A percentile compares a stretch with the other conserved stretches of the same genome.
These are phyloP conservation scores for Fusarium proliferatum DNA, from an alignment of 2,329 filamentous ascomycete species.

Conservation along the genomic window DNA sequence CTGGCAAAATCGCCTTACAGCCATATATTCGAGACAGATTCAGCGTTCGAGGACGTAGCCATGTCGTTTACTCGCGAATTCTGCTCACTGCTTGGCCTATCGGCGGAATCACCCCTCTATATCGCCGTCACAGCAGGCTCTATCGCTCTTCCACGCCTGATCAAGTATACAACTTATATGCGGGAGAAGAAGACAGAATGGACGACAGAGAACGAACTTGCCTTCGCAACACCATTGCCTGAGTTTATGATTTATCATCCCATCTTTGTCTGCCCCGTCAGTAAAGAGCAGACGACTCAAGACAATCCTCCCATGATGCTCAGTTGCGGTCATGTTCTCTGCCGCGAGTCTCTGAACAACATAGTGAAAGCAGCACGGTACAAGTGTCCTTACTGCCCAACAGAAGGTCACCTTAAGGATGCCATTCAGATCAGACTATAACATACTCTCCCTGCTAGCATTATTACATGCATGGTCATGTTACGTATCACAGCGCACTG, in stretches of 20 bases:
- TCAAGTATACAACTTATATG: conserved; percentile 90
- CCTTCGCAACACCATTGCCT: conserved; percentile 76
- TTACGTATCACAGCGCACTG: neutral
- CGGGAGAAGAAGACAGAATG: conserved; percentile 92
- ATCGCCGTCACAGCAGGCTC: conserved; percentile 92
- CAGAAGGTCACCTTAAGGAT: conserved; percentile 81
- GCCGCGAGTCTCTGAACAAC: conserved; percentile 82
- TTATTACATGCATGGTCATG: neutral
- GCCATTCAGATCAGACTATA: conserved; percentile 78
- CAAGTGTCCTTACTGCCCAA: conserved; percentile 97
- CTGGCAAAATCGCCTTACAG: conserved; percentile 81
- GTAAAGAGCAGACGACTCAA: conserved; percentile 95
- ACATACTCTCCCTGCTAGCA: neutral
- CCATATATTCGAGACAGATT: conserved; percentile 78
- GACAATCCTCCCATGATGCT: conserved; percentile 96
- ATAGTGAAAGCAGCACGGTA: conserved; percentile 83
- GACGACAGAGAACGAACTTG: conserved; percentile 91
- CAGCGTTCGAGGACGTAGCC: conserved; percentile 84
- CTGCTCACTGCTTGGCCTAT: conserved; percentile 89
- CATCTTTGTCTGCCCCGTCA: conserved; percentile 97
- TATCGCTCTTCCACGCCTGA: conserved; percentile 87
- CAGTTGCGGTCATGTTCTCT: conserved; percentile 93
- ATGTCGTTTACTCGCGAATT: conserved; percentile 94
- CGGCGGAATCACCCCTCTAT: conserved; percentile 91
- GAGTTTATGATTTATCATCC: conserved; percentile 82